Conservation (phyloP, 805 yeast species). For the Myxozyma geophila region DNA sequence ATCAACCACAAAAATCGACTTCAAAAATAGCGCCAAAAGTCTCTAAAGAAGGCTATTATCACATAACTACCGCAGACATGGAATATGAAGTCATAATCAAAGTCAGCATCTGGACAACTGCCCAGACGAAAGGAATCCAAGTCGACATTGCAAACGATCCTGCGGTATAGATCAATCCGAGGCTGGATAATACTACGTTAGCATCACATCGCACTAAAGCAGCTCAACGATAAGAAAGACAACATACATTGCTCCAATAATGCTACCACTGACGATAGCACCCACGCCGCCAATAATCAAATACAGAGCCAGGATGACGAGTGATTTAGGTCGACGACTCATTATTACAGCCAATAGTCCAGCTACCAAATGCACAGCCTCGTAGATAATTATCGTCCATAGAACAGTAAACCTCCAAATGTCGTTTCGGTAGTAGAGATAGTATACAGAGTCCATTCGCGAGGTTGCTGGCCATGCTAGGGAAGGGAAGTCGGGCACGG, state of each 20-base stretch:
- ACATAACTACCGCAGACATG: conserved; percentile 54
- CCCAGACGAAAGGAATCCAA: conserved; percentile 92
- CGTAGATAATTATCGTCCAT: conserved; percentile 78
- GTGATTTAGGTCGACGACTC: conserved; percentile 51
- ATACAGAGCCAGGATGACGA: conserved; percentile 55
- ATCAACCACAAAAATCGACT: not conserved
- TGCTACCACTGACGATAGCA: conserved; percentile 73
- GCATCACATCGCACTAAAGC: not conserved
- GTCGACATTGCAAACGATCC: conserved; percentile 84
- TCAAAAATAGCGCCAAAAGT: not conserved
- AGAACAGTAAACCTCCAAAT: conserved; percentile 81
- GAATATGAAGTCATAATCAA: conserved; percentile 71
- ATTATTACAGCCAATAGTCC: conserved; percentile 64
- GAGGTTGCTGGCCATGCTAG: conserved; percentile 67
- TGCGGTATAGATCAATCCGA: conserved; percentile 32
- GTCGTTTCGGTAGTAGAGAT: conserved; percentile 69
- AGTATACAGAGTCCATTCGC: conserved; percentile 43
- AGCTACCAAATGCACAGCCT: conserved; percentile 64
- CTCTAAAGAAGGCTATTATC: conserved; percentile 14
- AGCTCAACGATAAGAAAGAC: conserved; percentile 7
- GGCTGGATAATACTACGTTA: conserved; percentile 6
- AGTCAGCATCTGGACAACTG: conserved; percentile 65
- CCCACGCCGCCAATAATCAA: conserved; percentile 60
- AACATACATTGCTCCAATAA: conserved; percentile 66
- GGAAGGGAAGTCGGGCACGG: conserved; percentile 79